phyloP scores from a whole-genome alignment of 768 basidiomycete genomes.

The Fomitopsis pulvina region DNA sequence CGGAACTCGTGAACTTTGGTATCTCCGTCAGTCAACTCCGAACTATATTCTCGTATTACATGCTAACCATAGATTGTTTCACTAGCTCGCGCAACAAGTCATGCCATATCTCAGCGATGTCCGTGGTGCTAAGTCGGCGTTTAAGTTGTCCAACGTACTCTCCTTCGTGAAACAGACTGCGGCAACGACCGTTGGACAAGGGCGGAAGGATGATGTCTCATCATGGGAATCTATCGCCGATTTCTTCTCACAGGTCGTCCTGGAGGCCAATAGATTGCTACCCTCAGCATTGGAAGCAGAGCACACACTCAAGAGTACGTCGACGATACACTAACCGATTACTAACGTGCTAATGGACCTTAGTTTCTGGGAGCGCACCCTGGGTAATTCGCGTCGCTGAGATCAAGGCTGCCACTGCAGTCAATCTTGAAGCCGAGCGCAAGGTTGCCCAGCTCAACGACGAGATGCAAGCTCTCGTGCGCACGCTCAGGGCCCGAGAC shows the following conservation, averaged over 20 bases:
- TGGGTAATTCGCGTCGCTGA: conserved; percentile 81
- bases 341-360: background rate
- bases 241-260: conserved; percentile 61
- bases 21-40: conserved; percentile 55
- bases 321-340: background rate
- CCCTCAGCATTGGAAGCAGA: conserved; percentile 70
- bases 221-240: conserved; percentile 76
- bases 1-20: conserved; percentile 85
- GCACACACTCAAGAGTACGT: conserved; percentile 72
- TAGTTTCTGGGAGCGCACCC: conserved; percentile 72
- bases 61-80: background rate
- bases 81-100: conserved; percentile 81
- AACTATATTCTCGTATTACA: no score
- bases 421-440: conserved; percentile 90
- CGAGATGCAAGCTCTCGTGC: conserved; percentile 81
- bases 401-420: conserved; percentile 74
- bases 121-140: conserved; percentile 67
- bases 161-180: conserved; percentile 71
- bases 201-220: conserved; percentile 54
- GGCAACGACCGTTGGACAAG: conserved; percentile 60
- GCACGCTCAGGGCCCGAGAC: conserved; percentile 82
- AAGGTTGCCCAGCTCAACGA: conserved; percentile 82
- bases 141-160: conserved; percentile 69
- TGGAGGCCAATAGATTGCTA: conserved; percentile 64
- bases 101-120: conserved; percentile 83